These are phyloP conservation scores for Candida silvicultrix DNA, from an alignment of 805 yeast genomes.

Conservation along the genomic window DNA sequence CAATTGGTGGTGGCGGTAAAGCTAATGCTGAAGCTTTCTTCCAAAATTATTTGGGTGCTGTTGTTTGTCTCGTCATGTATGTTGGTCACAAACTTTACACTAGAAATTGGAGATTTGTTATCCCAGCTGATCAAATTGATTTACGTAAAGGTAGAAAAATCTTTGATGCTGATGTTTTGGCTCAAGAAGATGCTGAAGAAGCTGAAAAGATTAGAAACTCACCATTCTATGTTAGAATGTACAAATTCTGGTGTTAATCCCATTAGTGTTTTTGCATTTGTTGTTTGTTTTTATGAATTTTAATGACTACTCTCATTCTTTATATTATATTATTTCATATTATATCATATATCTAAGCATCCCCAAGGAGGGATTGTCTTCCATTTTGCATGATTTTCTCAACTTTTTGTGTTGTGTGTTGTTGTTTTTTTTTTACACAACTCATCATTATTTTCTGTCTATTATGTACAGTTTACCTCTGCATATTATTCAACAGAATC, in stretches of 20 bases:
- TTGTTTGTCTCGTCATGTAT: conserved; percentile 37
- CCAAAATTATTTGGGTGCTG: conserved; percentile 45
- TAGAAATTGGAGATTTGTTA: conserved; percentile 27
- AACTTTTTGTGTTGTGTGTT: too few relatives aligned
- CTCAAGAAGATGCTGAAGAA: conserved; percentile 34
- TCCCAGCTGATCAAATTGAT: conserved; percentile 35
- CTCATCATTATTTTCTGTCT: too few relatives aligned
- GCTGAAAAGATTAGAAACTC: conserved; percentile 17
- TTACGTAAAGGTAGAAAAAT: conserved; percentile 40
- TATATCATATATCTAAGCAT: too few relatives aligned
- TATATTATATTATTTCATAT: too few relatives aligned
- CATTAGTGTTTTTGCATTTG: neutral
- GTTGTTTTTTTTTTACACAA: too few relatives aligned
- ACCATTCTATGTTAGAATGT: conserved; percentile 10
- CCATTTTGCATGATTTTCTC: too few relatives aligned
- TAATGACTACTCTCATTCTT: neutral
- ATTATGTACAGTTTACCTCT: too few relatives aligned
- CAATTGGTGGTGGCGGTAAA: conserved; percentile 37
- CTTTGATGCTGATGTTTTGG: conserved; percentile 33
- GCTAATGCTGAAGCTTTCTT: conserved; percentile 41
- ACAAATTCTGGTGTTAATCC: conserved; percentile 24
- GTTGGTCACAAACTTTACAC: conserved; percentile 44
- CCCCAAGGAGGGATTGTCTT: too few relatives aligned
- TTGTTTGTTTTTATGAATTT: neutral
- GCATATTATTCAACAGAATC: too few relatives aligned